phyloP scores from a whole-genome alignment of 352 stramenopile genomes.

The Phytophthora europaea region DNA sequence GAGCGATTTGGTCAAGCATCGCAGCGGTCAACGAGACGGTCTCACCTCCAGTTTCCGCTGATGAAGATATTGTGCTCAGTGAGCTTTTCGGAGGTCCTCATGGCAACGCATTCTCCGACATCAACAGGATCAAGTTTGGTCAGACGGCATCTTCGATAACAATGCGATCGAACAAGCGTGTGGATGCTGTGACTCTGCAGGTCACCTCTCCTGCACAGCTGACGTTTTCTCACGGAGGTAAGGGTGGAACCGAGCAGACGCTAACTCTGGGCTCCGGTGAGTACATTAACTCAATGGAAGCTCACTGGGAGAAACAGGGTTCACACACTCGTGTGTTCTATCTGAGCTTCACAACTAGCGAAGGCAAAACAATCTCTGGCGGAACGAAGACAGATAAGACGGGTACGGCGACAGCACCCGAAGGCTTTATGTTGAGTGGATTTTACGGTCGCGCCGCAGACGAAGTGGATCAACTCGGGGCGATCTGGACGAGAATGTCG shows the following conservation, averaged over 20 bases:
- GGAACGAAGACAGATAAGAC: slow-evolving; percentile 36
- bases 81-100: slow-evolving; percentile 31
- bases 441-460: slow-evolving; percentile 33
- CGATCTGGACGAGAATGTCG: slow-evolving; percentile 36
- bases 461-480: slow-evolving; percentile 36
- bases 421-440: slow-evolving; percentile 32
- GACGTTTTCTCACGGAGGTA: slow-evolving; percentile 50
- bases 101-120: slow-evolving; percentile 35
- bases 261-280: slow-evolving; percentile 46
- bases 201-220: slow-evolving; percentile 20
- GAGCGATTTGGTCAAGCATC: slow-evolving; percentile 38
- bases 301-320: slow-evolving; percentile 57
- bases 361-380: slow-evolving; percentile 35
- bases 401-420: slow-evolving; percentile 15
- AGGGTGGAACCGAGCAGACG: slow-evolving; percentile 43
- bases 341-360: slow-evolving; percentile 51
- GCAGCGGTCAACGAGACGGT: slow-evolving; percentile 28
- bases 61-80: slow-evolving; percentile 31
- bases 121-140: slow-evolving; percentile 29
- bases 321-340: slow-evolving; percentile 55
- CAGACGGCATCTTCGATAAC: slow-evolving; percentile 25
- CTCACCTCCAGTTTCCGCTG: slow-evolving; percentile 7
- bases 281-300: slow-evolving; percentile 41
- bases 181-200: slow-evolving; percentile 55
- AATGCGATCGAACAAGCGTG: slow-evolving; percentile 32